Conservation (phyloP, 2,329 filamentous ascomycete genomes). For the Hypoxylon rubiginosum region DNA sequence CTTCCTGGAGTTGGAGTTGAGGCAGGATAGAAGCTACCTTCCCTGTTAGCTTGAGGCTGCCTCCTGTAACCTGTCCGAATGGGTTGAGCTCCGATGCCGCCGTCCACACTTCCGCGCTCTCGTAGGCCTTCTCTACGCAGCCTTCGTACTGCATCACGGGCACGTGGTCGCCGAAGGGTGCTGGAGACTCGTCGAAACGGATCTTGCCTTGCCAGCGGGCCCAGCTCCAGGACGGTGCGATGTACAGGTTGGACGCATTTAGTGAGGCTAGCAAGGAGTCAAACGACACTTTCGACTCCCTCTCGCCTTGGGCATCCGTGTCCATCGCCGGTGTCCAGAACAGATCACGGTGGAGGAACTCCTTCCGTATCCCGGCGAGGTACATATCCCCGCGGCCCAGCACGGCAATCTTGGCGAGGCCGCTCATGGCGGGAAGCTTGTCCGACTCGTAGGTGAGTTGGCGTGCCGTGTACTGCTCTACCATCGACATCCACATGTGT, state of each 20-base stretch:
- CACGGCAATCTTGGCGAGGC: background rate
- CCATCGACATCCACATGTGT: constrained; percentile 4
- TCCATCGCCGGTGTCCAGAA: background rate
- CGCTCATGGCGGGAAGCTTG: background rate
- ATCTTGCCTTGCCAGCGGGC: background rate
- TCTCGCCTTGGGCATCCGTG: background rate
- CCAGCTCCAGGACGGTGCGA: constrained; percentile 2
- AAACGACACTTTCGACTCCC: background rate
- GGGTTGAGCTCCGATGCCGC: background rate
- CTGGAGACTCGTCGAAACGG: constrained; percentile 3
- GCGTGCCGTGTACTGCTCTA: background rate
- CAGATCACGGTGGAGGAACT: background rate
- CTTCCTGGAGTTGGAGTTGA: background rate
- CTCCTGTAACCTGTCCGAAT: background rate
- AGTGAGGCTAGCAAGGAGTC: background rate
- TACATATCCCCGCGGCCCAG: background rate
- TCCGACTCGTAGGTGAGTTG: constrained; percentile 3
- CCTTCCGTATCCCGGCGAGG: background rate
- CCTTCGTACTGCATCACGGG: background rate
- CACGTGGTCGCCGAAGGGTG: constrained; percentile 2
- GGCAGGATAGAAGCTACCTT: background rate
- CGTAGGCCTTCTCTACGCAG: background rate
- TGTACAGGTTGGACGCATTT: background rate
- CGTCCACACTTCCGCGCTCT: background rate
- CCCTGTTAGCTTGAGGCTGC: background rate